A percentile compares a stretch with the other conserved stretches of the same genome.
Conservation (phyloP, 805 yeast species). For the Barnettozyma siamensis region DNA sequence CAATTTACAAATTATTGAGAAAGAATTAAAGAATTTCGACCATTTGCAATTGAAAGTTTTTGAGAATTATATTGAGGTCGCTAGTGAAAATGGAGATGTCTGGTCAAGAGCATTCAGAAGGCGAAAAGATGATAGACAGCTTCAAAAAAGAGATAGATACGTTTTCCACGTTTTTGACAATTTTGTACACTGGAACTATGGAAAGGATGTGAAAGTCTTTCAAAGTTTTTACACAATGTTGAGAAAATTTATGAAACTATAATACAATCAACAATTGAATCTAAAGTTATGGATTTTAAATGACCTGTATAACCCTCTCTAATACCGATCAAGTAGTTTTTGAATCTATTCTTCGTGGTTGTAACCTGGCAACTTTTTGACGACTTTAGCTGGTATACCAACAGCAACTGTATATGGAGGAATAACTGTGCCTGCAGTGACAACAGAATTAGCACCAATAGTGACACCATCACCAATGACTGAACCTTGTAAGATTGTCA, state of each 20-base stretch:
- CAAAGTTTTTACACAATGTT: conserved; percentile 22
- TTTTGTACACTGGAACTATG: conserved; percentile 18
- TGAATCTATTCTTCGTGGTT: conserved; percentile 5
- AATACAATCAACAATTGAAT: no score
- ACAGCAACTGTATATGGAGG: conserved; percentile 50
- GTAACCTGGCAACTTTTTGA: conserved; percentile 26
- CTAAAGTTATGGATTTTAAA: no score
- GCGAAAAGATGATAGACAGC: conserved; percentile 1
- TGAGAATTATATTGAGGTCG: not conserved
- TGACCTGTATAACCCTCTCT: no score
- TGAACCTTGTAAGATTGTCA: conserved; percentile 56
- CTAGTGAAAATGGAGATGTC: conserved; percentile 15
- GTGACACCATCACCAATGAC: conserved; percentile 56
- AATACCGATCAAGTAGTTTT: no score
- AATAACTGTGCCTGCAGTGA: conserved; percentile 41
- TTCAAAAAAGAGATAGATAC: conserved; percentile 1
- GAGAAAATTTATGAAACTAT: not conserved
- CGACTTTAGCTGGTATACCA: conserved; percentile 57
- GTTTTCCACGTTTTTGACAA: conserved; percentile 10
- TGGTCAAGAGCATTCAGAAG: conserved; percentile 25
- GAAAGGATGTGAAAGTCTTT: conserved; percentile 11
- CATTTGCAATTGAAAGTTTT: not conserved
- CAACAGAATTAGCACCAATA: conserved; percentile 66
- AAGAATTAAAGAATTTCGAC: not conserved
- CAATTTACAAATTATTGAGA: conserved; percentile 7